Percentiles rank a stretch among this genome's conserved stretches.
These are phyloP conservation scores for Tubosaeta brunneosetosa DNA, from an alignment of 768 basidiomycete genomes.

Conservation along the genomic window DNA sequence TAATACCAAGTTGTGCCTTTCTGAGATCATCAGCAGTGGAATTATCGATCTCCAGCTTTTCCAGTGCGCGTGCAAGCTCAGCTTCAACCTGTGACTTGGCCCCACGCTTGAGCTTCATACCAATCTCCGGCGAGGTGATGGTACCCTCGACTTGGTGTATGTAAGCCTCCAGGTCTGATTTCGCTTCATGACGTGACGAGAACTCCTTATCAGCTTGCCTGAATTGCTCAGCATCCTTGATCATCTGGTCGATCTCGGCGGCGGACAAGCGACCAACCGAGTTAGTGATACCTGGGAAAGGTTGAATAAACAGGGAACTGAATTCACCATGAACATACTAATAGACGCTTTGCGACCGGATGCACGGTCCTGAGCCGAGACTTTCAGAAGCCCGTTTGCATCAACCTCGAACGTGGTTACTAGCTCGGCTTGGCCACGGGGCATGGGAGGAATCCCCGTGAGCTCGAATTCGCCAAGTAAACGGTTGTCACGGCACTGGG, in stretches of 20 bases:
- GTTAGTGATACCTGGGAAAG: slow-evolving; percentile 81
- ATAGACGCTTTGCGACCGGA: slow-evolving; percentile 99
- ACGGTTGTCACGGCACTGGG: slow-evolving; percentile 99
- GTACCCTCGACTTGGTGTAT: slow-evolving; percentile 95
- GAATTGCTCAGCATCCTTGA: slow-evolving; percentile 97
- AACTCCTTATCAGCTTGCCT: slow-evolving; percentile 97
- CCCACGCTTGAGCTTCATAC: slow-evolving; percentile 98
- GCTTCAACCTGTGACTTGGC: slow-evolving; percentile 92
- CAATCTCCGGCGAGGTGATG: slow-evolving; percentile 93
- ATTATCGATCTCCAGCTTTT: slow-evolving; percentile 98
- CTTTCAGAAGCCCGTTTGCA: slow-evolving; percentile 98
- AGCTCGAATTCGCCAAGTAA: slow-evolving; percentile 99
- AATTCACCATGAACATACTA: slow-evolving; percentile 48
- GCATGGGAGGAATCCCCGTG: slow-evolving; percentile 98
- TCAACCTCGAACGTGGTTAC: slow-evolving; percentile 99
- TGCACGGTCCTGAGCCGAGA: slow-evolving; percentile 96
- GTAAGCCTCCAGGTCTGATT: slow-evolving; percentile 96
- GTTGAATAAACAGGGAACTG: slow-evolving; percentile 1
- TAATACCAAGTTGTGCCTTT: slow-evolving; percentile 93
- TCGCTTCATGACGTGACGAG: slow-evolving; percentile 96
- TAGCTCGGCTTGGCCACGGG: slow-evolving; percentile 97
- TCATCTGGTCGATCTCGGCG: slow-evolving; percentile 99
- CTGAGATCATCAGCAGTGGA: slow-evolving; percentile 90
- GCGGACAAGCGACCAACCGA: slow-evolving; percentile 97
- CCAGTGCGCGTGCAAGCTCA: slow-evolving; percentile 95